phyloP scores from a whole-genome alignment of 2,329 filamentous ascomycete genomes.

The Pseudogymnoascus sp. region DNA sequence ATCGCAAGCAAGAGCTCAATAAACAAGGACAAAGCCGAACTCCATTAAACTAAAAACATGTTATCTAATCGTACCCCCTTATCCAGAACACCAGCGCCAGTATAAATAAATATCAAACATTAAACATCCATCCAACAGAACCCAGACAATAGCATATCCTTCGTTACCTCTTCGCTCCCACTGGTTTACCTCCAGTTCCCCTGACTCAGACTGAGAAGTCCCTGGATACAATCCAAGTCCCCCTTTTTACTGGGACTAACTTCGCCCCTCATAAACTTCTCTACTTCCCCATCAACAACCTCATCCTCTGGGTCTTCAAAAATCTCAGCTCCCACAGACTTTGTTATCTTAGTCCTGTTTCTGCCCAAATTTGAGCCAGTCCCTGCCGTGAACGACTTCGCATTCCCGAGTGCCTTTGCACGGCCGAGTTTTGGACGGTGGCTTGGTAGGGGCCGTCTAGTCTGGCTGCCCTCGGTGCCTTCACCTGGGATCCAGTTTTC shows the following conservation, averaged over 20 bases:
- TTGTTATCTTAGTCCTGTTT: constrained; percentile 16
- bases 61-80: background rate
- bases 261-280: constrained; percentile 61
- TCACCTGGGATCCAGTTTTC: constrained; percentile 71
- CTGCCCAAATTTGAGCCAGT: constrained; percentile 24
- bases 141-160: constrained; percentile 2
- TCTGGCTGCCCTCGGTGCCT: constrained; percentile 11
- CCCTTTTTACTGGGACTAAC: constrained; percentile 63
- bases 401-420: background rate
- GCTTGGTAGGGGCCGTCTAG: background rate
- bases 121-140: background rate
- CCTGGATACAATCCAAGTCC: constrained; percentile 82
- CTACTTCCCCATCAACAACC: constrained; percentile 51
- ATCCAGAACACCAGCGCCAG: constrained; percentile 8
- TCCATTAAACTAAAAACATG: constrained; percentile 6
- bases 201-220: constrained; percentile 79
- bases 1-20: background rate
- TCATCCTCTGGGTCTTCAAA: constrained; percentile 41
- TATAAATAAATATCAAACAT: background rate
- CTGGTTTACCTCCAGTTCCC: constrained; percentile 65
- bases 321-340: constrained; percentile 36
- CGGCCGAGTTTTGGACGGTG: background rate
- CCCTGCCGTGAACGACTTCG: constrained; percentile 16
- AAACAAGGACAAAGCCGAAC: background rate
- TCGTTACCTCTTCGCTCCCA: background rate